Conservation (phyloP, 1,139 yeast genomes). For the Hyphopichia buzzinii region DNA sequence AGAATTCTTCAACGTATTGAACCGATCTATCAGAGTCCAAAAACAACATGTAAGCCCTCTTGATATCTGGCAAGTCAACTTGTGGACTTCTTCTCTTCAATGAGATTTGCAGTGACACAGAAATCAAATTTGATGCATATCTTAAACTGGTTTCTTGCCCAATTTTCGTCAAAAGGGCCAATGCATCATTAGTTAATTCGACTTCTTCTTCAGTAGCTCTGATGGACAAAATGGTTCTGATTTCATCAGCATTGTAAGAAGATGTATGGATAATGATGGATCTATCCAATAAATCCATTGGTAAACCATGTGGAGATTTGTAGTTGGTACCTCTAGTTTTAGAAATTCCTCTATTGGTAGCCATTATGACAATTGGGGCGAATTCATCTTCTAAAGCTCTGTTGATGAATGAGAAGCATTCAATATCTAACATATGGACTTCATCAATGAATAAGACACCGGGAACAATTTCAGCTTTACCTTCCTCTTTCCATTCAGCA, state of each 20-base stretch:
- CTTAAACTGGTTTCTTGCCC: conserved; percentile 92
- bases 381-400: conserved; percentile 96
- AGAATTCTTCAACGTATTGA: conserved; percentile 66
- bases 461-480: conserved; percentile 97
- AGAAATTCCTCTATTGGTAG: conserved; percentile 93
- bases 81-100: conserved; percentile 68
- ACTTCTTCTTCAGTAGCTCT: conserved; percentile 98
- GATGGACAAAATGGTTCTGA: conserved; percentile 79
- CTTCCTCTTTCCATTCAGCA: conserved; percentile 99
- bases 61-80: conserved; percentile 81
- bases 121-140: conserved; percentile 86
- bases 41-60: conserved; percentile 83
- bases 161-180: conserved; percentile 85
- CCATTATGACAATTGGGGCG: conserved; percentile 97
- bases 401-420: conserved; percentile 92
- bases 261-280: conserved; percentile 88
- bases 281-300: conserved; percentile 90
- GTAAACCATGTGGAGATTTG: conserved; percentile 95
- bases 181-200: conserved; percentile 77
- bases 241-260: conserved; percentile 75
- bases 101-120: conserved; percentile 85
- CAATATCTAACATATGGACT: conserved; percentile 98
- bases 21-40: conserved; percentile 88
- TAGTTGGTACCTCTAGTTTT: conserved; percentile 91
- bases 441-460: conserved; percentile 98